Base-by-base conservation (phyloP, 257 asterid species). In the Leonotis leonurus region DNA sequence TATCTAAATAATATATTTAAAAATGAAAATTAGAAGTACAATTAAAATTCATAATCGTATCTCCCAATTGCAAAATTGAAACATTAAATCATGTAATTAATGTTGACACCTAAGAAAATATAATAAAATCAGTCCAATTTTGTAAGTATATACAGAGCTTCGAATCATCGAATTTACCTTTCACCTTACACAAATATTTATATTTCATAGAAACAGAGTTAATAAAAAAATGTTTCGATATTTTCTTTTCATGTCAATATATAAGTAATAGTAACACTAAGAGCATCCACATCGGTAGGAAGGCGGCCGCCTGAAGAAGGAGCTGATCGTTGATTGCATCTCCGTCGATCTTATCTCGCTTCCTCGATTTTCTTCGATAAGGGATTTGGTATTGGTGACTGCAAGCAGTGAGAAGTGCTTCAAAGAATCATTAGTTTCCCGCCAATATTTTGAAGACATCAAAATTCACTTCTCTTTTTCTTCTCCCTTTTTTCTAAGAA, bases 311-410 rank as follows among this genome's bases (percentile, higher is more conserved):
- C 64, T 78, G 75, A 82, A 89, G 81, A 82, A 86, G 50, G 80
- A 39, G 59, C 73, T 86, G 49, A 89, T 82, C 70, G 79, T 84
- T 12, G 83, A 41, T 56, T 84, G 95, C 87, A 79, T 85, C 61
- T 36, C 73, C 73, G 51, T 46, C 60, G 24, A 20, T 41, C 22
- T 45, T 46, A 39, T 10, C 57, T 16, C 8, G 41, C 57, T 30
- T 21, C 32, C 9, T 1, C 3, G 10, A 7, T 51, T 25, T 10
- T 61, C 22, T 67, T 21, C 13, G 54, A 22, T 18, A 9, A 27
- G 1, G 18, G 44, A 18, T 45, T 29, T 8, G 27, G 14, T 1
- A 6, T 12, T 35, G 25, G 5, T 5, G 13, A 40, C n/a, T 8
- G 6, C 16, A 3, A n/a, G 22, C 20, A 33, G 41, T 45, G 53